A percentile compares a stretch with the other conserved stretches of the same genome.
Conservation (phyloP, 768 basidiomycete genomes). For the Tricholoma bakamatsutake region DNA sequence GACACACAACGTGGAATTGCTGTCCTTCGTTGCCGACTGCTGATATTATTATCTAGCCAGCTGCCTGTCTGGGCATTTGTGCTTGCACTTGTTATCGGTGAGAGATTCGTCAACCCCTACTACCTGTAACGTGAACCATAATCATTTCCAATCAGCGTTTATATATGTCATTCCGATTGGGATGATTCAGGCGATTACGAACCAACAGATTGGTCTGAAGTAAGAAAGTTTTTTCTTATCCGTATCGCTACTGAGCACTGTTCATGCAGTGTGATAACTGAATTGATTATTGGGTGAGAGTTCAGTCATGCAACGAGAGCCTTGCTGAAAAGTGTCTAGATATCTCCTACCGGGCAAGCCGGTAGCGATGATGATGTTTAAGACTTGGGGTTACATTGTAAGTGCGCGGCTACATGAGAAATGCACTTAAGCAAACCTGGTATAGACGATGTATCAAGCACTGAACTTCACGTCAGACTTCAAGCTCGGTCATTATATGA, state of each 20-base stretch:
- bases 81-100: conserved; percentile 59
- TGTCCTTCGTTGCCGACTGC: too few species aligned
- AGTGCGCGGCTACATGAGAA: conserved; percentile 41
- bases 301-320: too few species aligned
- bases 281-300: conserved; percentile 59
- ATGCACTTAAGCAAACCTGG: neutral
- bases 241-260: too few species aligned
- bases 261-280: conserved; percentile 52
- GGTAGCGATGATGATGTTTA: conserved; percentile 83
- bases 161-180: conserved; percentile 69
- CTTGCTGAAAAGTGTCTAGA: too few species aligned
- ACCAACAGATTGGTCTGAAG: conserved; percentile 67
- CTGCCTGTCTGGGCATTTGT: conserved; percentile 30
- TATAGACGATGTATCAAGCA: conserved; percentile 25
- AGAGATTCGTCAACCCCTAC: conserved; percentile 3
- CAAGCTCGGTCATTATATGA: conserved; percentile 78
- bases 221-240: too few species aligned
- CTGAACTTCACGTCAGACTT: conserved; percentile 68
- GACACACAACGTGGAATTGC: too few species aligned
- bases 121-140: too few species aligned
- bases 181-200: conserved; percentile 70
- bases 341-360: conserved; percentile 75
- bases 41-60: too few species aligned
- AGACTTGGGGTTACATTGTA: conserved; percentile 74
- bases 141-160: conserved; percentile 26